phyloP scores from a whole-genome alignment of 2,329 filamentous ascomycete genomes.

The Xylaria sp. region DNA sequence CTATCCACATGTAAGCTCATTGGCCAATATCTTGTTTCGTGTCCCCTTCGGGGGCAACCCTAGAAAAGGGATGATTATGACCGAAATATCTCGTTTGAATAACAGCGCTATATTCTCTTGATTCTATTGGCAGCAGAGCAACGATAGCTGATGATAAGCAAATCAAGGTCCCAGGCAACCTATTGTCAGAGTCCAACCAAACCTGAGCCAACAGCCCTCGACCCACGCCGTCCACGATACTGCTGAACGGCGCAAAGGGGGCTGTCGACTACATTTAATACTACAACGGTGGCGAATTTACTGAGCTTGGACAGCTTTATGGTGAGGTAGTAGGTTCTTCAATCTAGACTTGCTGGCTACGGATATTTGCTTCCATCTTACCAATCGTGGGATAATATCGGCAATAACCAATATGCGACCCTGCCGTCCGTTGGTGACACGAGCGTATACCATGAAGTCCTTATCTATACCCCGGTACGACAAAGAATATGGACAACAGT shows the following conservation, averaged over 20 bases:
- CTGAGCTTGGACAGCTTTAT: not conserved
- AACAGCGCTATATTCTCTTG: not conserved
- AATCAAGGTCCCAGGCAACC: not conserved
- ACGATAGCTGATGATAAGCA: not conserved
- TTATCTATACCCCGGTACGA: slow-evolving; percentile 19
- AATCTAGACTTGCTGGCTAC: slow-evolving; percentile 44
- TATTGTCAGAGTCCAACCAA: not conserved
- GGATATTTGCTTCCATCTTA: slow-evolving; percentile 36
- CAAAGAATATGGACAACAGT: slow-evolving; percentile 7
- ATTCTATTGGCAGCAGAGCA: not conserved
- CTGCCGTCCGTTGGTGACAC: slow-evolving; percentile 26
- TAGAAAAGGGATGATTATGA: not conserved
- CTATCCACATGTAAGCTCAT: not conserved
- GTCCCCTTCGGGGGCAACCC: not conserved
- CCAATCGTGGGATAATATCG: slow-evolving; percentile 32
- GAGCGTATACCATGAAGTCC: not conserved
- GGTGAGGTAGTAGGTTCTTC: slow-evolving; percentile 25
- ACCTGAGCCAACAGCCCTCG: not conserved
- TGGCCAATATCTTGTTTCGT: not conserved
- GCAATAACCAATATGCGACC: slow-evolving; percentile 26
- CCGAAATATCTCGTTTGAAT: slow-evolving; percentile 1
- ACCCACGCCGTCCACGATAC: not conserved
- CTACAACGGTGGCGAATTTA: not conserved
- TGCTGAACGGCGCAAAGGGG: not conserved
- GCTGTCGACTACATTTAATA: not conserved